Base-by-base conservation (phyloP, 2,329 filamentous ascomycete species). In the Ophiobolus disseminans region DNA sequence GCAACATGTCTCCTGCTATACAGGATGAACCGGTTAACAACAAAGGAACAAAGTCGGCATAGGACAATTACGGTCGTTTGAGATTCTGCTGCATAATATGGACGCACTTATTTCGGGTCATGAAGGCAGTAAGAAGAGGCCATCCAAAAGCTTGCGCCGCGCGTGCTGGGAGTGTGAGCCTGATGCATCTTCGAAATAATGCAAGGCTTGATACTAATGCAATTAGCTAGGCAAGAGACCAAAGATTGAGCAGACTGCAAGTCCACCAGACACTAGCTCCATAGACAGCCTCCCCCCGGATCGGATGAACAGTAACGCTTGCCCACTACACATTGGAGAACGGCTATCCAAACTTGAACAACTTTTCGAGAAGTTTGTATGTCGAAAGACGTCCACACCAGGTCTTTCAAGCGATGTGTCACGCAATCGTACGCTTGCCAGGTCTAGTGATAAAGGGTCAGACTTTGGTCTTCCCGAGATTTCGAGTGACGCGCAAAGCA, bases 101-200 rank as follows among this genome's bases (percentile, higher is more conserved):
- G 59, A 52, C 43, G 49, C 40, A 20, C 26, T 57, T 8, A 62
- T 50, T 37, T 45, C n/a, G n/a, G 16, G 30, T 14, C 30, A 58
- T 39, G 53, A 53, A 16, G 44, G 32, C 8, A 54, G 14, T 28
- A 63, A 52, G 51, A 72, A 72, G 50, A 50, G 69, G 23, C 50
- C 60, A 14, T 53, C 51, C n/a, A 68, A 60, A 49, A 55, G 62
- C 28, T 45, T 68, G 25, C 65, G 58, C 47, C 57, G 68, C 40
- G 58, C 63, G 30, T 72, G 66, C 45, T 69, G 68, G 66, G 66
- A 72, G 60, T 73, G 69, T 73, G 55, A 69, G 68, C 56, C 25
- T 14, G 21, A 45, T 41, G n/a, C 23, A 35, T 28, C 23, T 14
- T 19, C 19, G 13, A 11, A 14, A 5, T 4, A 23, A 8, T 14